Evolutionary conservation across 148 eudicot species (phyloP), one percentile per base, ranked within the genome.

Genomic region (Heliosperma pusillum): DNA sequence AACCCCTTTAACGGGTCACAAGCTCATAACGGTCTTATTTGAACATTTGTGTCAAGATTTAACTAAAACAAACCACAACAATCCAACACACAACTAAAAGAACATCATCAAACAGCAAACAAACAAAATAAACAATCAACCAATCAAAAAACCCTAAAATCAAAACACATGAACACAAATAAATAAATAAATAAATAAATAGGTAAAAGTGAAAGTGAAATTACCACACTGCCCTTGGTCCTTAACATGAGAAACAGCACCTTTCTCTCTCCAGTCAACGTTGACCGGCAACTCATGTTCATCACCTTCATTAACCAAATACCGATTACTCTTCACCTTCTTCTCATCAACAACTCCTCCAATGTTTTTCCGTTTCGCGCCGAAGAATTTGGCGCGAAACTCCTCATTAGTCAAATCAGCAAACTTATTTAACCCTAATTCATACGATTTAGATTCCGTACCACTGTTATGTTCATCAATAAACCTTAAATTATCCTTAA

Each of bases 341-440:
- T 21, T 40, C 22, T 8, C 24, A 82, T 74, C 74, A 17, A 21
- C 60, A 12, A 20, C 44, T n/a, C 30, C 67, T 52, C 21, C 80
- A 5, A 8, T 16, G 44, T 19, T 17, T 7, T 50, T 76, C 56
- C 40, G 60, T 76, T 58, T 84, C 12, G 50, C 77, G 1, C 94
- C 91, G 44, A 91, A 26, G 55, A 71, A 91, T 75, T 17, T 73
- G 3, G 80, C 66, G 19, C 89, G 80, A 67, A 81, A 93, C 88
- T 93, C 98, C n/a, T 93, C 94, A 44, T 93, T 90, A 10, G 84
- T 89, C 86, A 94, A 66, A 83, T 90, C 98, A 3, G 98, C 93
- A 61, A 94, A 94, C 84, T 77, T 77, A 66, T 87, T 94, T 60
- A 94, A 71, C 57, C 97, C 93, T 7, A 94, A 65, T 71, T 83